Evolutionary conservation across 164 flowering plant species (phyloP).

Genomic region (Pachysandra terminalis): DNA sequence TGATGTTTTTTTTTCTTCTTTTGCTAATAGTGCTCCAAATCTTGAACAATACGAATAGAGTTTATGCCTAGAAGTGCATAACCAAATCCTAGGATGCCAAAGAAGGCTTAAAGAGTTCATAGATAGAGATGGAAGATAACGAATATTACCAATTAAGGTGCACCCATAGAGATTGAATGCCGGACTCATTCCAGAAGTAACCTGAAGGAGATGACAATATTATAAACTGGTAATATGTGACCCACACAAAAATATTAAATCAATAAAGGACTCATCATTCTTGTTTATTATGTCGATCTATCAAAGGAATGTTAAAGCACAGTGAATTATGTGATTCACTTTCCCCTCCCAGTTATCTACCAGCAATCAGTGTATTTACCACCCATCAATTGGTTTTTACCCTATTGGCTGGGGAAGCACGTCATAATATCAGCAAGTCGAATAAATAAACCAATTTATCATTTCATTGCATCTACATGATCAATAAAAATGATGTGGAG

Average conservation of each 20-base stretch:
- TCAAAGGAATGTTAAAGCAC: not conserved
- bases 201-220: constrained; percentile 38
- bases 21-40: too few species aligned
- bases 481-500: not conserved
- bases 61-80: not conserved
- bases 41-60: not conserved
- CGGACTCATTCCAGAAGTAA: constrained; percentile 99
- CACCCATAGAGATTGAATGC: constrained; percentile 94
- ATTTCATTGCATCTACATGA: not conserved
- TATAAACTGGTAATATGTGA: constrained; percentile 2
- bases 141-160: constrained; percentile 75
- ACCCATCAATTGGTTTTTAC: not conserved
- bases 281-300: constrained; percentile 2
- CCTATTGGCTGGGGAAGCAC: not conserved
- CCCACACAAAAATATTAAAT: not conserved
- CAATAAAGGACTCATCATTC: not conserved
- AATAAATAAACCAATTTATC: not conserved
- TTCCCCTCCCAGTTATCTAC: not conserved
- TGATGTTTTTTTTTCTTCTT: too few species aligned
- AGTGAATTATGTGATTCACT: not conserved
- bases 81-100: not conserved
- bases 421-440: not conserved
- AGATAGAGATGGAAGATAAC: constrained; percentile 4
- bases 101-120: too few species aligned
- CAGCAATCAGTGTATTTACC: not conserved